Conservation (phyloP, 768 basidiomycete species). For the Amanita fuliginea region DNA sequence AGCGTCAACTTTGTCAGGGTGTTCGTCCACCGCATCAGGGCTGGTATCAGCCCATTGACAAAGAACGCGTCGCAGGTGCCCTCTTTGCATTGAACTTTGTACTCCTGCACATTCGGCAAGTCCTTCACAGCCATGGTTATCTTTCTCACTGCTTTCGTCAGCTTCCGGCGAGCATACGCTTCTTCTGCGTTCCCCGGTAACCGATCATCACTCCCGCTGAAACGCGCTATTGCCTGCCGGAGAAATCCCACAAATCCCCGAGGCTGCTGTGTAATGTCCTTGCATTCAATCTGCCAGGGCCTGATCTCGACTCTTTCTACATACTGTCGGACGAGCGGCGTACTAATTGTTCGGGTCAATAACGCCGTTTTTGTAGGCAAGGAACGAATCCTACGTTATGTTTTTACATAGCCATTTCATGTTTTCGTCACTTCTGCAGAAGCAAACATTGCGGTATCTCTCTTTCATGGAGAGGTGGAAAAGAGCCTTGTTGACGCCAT, state of each 20-base stretch:
- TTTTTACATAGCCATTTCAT: slow-evolving; percentile 15
- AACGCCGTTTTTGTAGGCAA: neutral
- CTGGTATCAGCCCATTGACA: slow-evolving; percentile 23
- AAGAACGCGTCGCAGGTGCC: slow-evolving; percentile 23
- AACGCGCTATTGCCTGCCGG: slow-evolving; percentile 18
- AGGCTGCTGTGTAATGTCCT: slow-evolving; percentile 19
- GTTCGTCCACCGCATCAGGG: slow-evolving; percentile 21
- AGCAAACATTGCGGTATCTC: slow-evolving; percentile 12
- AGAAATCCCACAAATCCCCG: slow-evolving; percentile 17
- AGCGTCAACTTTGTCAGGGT: slow-evolving; percentile 24
- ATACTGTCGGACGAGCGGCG: slow-evolving; percentile 15
- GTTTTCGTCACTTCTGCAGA: slow-evolving; percentile 11
- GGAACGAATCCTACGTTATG: slow-evolving; percentile 11
- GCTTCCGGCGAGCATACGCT: slow-evolving; percentile 19
- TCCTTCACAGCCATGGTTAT: slow-evolving; percentile 21
- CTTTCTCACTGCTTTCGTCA: slow-evolving; percentile 24
- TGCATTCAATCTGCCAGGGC: slow-evolving; percentile 29
- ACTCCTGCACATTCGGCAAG: slow-evolving; percentile 24
- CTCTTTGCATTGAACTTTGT: slow-evolving; percentile 30
- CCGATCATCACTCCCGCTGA: slow-evolving; percentile 7
- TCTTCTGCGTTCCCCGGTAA: slow-evolving; percentile 21
- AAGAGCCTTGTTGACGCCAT: slow-evolving; percentile 14
- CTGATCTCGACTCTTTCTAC: slow-evolving; percentile 25
- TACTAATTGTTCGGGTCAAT: slow-evolving; percentile 11
- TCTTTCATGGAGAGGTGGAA: slow-evolving; percentile 12